Evolutionary conservation across 2,329 filamentous ascomycete species (phyloP).

Genomic region (Penicillium sp.): DNA sequence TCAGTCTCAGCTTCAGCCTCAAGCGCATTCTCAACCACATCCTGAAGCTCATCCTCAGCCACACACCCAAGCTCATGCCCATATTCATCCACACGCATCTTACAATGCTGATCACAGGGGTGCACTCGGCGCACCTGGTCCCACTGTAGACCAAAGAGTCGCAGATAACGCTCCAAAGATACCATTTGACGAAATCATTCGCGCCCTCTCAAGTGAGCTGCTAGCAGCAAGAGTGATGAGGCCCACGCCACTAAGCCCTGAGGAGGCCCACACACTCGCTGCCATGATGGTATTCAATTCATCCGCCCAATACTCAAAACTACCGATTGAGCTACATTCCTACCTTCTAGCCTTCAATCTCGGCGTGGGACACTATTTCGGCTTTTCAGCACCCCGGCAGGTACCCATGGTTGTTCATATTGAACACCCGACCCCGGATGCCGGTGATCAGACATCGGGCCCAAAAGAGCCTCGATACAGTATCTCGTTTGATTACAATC

Average conservation of each 20-base stretch:
- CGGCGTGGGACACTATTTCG: slow-evolving; percentile 38
- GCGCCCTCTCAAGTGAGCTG: slow-evolving; percentile 34
- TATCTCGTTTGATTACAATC: slow-evolving; percentile 1
- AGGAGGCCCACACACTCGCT: slow-evolving; percentile 35
- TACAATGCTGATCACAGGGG: neutral
- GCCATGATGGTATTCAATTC: slow-evolving; percentile 32
- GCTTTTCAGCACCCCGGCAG: slow-evolving; percentile 26
- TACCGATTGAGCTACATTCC: slow-evolving; percentile 23
- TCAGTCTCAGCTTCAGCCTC: neutral
- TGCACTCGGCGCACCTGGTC: neutral
- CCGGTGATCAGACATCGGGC: neutral
- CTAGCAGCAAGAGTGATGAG: slow-evolving; percentile 29
- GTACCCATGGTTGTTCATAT: slow-evolving; percentile 29
- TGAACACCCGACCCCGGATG: slow-evolving; percentile 6
- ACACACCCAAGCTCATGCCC: neutral
- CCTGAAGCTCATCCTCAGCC: neutral
- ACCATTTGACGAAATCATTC: slow-evolving; percentile 34
- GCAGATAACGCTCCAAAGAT: slow-evolving; percentile 10
- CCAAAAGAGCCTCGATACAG: slow-evolving; percentile 9
- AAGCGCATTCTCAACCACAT: neutral
- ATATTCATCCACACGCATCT: neutral
- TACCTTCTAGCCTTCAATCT: slow-evolving; percentile 36
- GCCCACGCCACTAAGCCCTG: slow-evolving; percentile 23
- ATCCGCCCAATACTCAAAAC: slow-evolving; percentile 28
- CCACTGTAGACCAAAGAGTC: slow-evolving; percentile 5